Conservation (phyloP, 192 early-diverging fungal genomes). For the Hyaloraphidium curvatum region DNA sequence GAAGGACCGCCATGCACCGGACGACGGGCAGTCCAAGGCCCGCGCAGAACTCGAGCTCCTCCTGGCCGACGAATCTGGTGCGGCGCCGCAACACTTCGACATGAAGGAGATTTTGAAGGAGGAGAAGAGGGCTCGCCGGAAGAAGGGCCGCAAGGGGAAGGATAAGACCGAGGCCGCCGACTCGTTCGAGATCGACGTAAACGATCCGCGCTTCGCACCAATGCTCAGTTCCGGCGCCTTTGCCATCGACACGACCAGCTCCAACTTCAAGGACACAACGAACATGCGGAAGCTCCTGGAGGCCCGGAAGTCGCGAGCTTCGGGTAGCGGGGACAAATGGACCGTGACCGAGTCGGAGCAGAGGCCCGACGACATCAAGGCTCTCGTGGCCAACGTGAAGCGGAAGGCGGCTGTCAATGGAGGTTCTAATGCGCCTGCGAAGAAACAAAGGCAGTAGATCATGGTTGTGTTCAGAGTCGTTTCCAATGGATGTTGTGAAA, state of each 20-base stretch:
- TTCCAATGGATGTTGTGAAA: too few relatives aligned
- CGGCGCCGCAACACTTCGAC: conserved; percentile 56
- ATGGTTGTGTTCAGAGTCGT: too few relatives aligned
- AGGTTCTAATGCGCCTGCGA: too few relatives aligned
- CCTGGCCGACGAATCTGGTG: conserved; percentile 38
- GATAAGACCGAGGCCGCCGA: conserved; percentile 37
- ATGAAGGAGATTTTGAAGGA: conserved; percentile 67
- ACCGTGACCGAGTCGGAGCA: too few relatives aligned
- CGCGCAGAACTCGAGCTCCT: conserved; percentile 65
- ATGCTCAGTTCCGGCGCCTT: conserved; percentile 67
- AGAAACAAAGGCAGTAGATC: too few relatives aligned
- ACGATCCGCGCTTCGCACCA: conserved; percentile 68
- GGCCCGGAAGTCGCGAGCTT: too few relatives aligned
- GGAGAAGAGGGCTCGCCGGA: conserved; percentile 43
- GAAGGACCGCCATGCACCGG: neutral
- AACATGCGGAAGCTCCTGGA: conserved; percentile 53
- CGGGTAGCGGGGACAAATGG: too few relatives aligned
- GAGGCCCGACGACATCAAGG: too few relatives aligned
- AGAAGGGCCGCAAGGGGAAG: neutral
- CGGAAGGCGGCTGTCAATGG: too few relatives aligned
- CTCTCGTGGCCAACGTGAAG: too few relatives aligned
- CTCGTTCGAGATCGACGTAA: conserved; percentile 67
- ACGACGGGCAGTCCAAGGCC: conserved; percentile 7
- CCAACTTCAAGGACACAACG: conserved; percentile 64
- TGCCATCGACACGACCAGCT: conserved; percentile 84